Conservation (phyloP, 768 basidiomycete genomes). For the Plicaturopsis crispa region DNA sequence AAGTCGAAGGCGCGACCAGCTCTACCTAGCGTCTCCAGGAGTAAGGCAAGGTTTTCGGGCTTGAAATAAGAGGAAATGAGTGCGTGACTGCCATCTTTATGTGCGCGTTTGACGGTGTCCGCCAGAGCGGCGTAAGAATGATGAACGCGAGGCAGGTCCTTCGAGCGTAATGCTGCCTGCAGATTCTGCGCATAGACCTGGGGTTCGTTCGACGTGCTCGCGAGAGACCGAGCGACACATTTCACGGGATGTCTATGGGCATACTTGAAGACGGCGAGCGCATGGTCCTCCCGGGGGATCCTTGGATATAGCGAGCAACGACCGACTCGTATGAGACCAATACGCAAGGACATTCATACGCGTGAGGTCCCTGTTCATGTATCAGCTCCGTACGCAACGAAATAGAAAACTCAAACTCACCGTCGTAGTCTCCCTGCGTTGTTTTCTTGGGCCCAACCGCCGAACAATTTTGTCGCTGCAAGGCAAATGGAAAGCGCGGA, state of each 20-base stretch:
- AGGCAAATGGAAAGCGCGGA: no score
- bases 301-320: no score
- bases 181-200: slow-evolving; percentile 1
- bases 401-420: no score
- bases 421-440: no score
- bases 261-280: no score
- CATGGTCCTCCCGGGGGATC: no score
- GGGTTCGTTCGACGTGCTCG: neutral
- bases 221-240: slow-evolving; percentile 2
- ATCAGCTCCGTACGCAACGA: no score
- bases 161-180: slow-evolving; percentile 5
- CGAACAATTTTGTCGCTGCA: no score
- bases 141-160: slow-evolving; percentile 25
- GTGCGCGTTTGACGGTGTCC: slow-evolving; percentile 1
- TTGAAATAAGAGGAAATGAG: slow-evolving; percentile 19
- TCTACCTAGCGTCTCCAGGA: slow-evolving; percentile 38
- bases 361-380: no score
- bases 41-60: slow-evolving; percentile 24
- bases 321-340: slow-evolving; percentile 30
- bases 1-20: slow-evolving; percentile 49
- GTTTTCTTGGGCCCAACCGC: no score
- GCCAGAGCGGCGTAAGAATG: slow-evolving; percentile 27
- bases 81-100: slow-evolving; percentile 15
- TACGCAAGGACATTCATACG: slow-evolving; percentile 63
- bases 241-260: slow-evolving; percentile 14